Conservation (phyloP, 495 filamentous ascomycete genomes). For the Pyrenula aspistea region DNA sequence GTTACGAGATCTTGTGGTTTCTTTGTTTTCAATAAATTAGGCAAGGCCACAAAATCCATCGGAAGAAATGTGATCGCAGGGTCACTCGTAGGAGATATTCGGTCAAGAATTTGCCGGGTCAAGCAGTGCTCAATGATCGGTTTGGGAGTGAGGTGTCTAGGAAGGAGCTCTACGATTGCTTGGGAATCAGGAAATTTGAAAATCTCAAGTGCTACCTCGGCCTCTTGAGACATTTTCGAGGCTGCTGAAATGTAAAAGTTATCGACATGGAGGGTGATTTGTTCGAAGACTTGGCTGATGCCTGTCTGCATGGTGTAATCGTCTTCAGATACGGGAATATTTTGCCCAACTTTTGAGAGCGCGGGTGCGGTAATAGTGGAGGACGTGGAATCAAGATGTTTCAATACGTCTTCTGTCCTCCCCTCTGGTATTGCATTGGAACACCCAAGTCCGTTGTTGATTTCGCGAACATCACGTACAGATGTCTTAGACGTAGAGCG, state of each 20-base stretch:
- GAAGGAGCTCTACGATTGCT: background rate
- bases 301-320: conserved; percentile 8
- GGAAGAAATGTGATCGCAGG: conserved; percentile 7
- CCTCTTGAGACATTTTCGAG: background rate
- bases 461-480: too few species aligned
- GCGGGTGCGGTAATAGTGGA: background rate
- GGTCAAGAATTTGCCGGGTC: background rate
- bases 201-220: background rate
- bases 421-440: too few species aligned
- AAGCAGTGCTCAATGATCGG: conserved; percentile 4
- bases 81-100: conserved; percentile 1
- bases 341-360: background rate
- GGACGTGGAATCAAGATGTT: too few species aligned
- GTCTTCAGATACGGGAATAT: conserved; percentile 12
- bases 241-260: conserved; percentile 13
- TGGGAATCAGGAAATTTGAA: background rate
- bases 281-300: conserved; percentile 9
- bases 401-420: too few species aligned
- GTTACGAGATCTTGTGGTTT: too few species aligned
- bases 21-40: background rate
- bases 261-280: conserved; percentile 14
- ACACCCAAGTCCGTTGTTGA: too few species aligned
- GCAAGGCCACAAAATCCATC: conserved; percentile 3
- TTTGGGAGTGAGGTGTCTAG: background rate
- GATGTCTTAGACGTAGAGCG: too few species aligned